Evolutionary conservation across 1,284 basidiomycete species (phyloP), one percentile per base, ranked within the genome.

Genomic region (Leccinum subfulvum): DNA sequence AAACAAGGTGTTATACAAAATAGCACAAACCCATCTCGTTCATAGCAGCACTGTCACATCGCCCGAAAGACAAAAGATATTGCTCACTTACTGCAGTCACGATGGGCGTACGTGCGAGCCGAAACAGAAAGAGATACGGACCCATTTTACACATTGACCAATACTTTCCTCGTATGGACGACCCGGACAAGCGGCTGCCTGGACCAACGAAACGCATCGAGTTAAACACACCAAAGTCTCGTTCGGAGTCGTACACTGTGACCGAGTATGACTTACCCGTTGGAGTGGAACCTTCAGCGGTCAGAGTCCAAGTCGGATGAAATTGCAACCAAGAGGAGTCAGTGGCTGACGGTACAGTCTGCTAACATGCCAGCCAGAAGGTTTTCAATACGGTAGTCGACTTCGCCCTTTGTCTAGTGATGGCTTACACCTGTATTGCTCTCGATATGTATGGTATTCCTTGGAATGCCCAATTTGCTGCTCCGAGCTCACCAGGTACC

Each of bases 401-500:
- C 37, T 30, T 60, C 5, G 5, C 51, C n/a, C 49, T 73, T 18
- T 71, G 69, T 51, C 26, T 72, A 2, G 64, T 64, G 21, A 56
- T 71, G 44, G 71, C 69, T 1, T 63, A 61, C 30, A 18, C 37
- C 10, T 47, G 56, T 4, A 23, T 64, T 41, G 49, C 58, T 56
- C n/a, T n/a, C n/a, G n/a, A n/a, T n/a, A n/a, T n/a, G 69, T 73
- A 28, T 13, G 8, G 69, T 61, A 18, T 59, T 28, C 4, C 9
- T 23, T 16, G 16, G 10, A 8, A 8, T 13, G 23, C 10, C 23
- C 9, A 13, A 21, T n/a, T 16, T 11, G 6, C 16, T 51, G 18
- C 10, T 11, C 18, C 10, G 3, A 52, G 21, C 51, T 65, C 67
- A 81, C 39, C 68, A 74, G 64, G 58, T 49, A 21, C 35, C 23